Evolutionary conservation across 345 rosid genomes (phyloP), one percentile per base, ranked within the genome.

Genomic region (Microthlaspi erraticum): DNA sequence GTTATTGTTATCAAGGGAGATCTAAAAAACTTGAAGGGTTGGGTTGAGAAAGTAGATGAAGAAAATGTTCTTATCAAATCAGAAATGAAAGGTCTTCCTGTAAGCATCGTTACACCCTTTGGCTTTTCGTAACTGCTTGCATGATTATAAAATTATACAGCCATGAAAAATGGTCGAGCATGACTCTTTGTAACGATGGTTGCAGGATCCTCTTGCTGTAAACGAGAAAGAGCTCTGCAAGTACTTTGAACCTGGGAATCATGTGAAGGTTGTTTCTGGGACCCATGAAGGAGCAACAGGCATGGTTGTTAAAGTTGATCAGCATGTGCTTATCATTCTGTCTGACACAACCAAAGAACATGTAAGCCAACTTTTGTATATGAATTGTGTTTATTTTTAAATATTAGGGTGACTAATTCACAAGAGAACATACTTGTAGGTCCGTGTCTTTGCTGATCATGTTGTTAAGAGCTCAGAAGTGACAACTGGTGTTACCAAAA

Each of bases 1-100:
- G 97, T 94, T 71, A 91, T 94, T 70, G 76, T 94, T 72, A 73
- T 94, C 80, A 94, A 89, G 82, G 98, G 99, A 20, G 99, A 94
- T 82, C 82, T 94, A 6, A 94, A 87, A 79, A 89, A 84, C 76
- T 82, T 94, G 57, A 91, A 94, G 82, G 99, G 99, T 60, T 86
- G 98, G 98, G 96, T 91, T 60, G 98, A 94, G 87, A 94, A 94
- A 79, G 99, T 91, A 38, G 99, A 94, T 73, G 98, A 94, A 83
- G 95, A 91, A 68, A 91, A 82, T 82, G 95, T 91, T 19, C 88
- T 86, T 74, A 87, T 94, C 71, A 84, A 84, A 75, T 90, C 98
- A 46, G 96, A 86, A 81, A 77, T 86, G 90, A 86, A 91, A 81
- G 99, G 81, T 70, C 96, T 94, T 76, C 95, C 95, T 58, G 97